Evolutionary conservation across 805 yeast genomes (phyloP).

Genomic region (Sugiyamaella smithiae): DNA sequence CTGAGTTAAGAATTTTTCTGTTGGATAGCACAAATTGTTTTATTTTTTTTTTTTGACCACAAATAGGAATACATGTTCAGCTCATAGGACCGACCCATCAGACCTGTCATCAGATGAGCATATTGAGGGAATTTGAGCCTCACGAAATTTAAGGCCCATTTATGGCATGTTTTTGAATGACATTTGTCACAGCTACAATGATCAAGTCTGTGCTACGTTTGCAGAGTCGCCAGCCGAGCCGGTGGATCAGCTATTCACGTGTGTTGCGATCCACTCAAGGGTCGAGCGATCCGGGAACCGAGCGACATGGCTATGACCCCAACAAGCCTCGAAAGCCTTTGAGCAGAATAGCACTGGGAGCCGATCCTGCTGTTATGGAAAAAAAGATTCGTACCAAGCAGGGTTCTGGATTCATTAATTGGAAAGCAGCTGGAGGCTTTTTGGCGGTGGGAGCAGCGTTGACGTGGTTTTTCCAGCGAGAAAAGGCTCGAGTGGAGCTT

Average conservation of each 20-base stretch:
- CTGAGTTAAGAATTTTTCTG: too few species aligned
- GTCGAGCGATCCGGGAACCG: neutral
- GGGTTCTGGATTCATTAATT: slow-evolving; percentile 48
- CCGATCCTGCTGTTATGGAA: slow-evolving; percentile 36
- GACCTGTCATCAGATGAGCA: too few species aligned
- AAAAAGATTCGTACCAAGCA: slow-evolving; percentile 32
- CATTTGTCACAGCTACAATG: neutral
- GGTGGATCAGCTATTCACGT: neutral
- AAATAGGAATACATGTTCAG: too few species aligned
- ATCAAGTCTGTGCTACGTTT: neutral
- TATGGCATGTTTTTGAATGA: neutral
- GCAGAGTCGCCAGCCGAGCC: neutral
- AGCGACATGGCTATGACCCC: slow-evolving; percentile 1
- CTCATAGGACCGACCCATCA: too few species aligned
- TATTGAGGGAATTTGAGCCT: neutral
- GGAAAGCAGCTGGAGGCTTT: slow-evolving; percentile 77
- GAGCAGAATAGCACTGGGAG: slow-evolving; percentile 79
- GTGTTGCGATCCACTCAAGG: neutral
- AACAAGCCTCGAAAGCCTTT: slow-evolving; percentile 55
- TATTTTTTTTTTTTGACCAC: too few species aligned
- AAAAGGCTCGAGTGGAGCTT: slow-evolving; percentile 69
- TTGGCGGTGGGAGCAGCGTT: slow-evolving; percentile 66
- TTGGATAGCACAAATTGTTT: too few species aligned
- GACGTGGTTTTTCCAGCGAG: slow-evolving; percentile 67
- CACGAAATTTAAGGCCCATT: neutral